Evolutionary conservation across 805 yeast genomes (phyloP).

Genomic region (Metschnikowia similis): DNA sequence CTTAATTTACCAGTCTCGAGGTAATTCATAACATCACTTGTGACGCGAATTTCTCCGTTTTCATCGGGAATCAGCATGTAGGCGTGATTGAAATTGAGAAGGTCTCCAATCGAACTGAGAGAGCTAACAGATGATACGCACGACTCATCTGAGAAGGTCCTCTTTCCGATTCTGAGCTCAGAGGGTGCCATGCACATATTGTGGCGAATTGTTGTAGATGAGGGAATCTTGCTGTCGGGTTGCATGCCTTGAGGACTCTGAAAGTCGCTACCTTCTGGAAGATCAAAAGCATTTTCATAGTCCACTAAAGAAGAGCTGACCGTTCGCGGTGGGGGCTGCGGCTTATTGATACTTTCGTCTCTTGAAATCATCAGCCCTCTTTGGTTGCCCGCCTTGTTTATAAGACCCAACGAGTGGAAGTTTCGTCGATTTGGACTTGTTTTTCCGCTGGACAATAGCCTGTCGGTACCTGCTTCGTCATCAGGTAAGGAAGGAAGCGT

Average conservation of each 20-base stretch:
- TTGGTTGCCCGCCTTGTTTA: neutral
- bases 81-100: constrained; percentile 10
- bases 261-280: neutral
- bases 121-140: constrained; percentile 36
- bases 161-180: constrained; percentile 13
- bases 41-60: constrained; percentile 9
- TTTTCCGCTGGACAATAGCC: neutral
- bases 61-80: constrained; percentile 14
- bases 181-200: constrained; percentile 12
- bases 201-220: constrained; percentile 10
- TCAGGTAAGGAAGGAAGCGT: constrained; percentile 3
- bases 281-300: neutral
- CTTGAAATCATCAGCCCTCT: neutral
- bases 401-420: neutral
- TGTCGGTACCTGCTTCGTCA: neutral
- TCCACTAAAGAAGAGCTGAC: neutral
- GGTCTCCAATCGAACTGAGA: constrained; percentile 33
- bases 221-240: neutral
- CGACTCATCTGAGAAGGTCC: constrained; percentile 36
- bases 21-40: constrained; percentile 9
- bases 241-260: neutral
- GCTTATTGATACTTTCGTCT: neutral
- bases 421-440: neutral
- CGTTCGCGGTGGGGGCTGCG: neutral
- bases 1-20: constrained; percentile 2